Conservation (phyloP, 345 rosid genomes). For the Boechera retrofracta region DNA sequence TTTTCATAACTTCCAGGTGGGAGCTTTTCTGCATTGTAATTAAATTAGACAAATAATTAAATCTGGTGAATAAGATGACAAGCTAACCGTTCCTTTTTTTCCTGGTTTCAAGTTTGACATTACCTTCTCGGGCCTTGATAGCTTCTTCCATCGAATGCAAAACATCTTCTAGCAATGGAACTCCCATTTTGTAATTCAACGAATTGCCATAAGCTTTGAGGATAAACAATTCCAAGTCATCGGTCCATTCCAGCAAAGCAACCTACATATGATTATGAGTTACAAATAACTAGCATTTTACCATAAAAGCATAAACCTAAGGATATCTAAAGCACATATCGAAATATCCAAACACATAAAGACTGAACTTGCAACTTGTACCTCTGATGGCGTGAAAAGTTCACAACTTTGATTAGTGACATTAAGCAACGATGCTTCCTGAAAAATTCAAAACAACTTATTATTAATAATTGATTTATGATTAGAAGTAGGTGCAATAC, state of each 20-base stretch:
- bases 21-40: conserved; percentile 58
- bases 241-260: conserved; percentile 94
- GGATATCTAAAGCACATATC: not conserved
- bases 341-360: not conserved
- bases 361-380: conserved; percentile 38
- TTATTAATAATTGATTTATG: not conserved
- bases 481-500: not conserved
- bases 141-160: conserved; percentile 89
- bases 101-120: conserved; percentile 18
- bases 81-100: not conserved
- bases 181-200: conserved; percentile 86
- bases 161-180: conserved; percentile 86
- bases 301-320: not conserved
- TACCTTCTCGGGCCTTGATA: conserved; percentile 81
- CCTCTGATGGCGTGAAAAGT: conserved; percentile 84
- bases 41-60: not conserved
- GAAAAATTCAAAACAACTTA: conserved; percentile 28
- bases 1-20: conserved; percentile 86
- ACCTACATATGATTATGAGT: conserved; percentile 52
- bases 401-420: conserved; percentile 84
- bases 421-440: conserved; percentile 94
- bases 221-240: conserved; percentile 81
- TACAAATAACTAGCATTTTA: conserved; percentile 35
- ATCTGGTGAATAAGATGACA: conserved; percentile 7
- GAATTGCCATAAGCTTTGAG: conserved; percentile 89